Base-by-base conservation (phyloP, 192 early-diverging fungal species). In the Dispira parvispora region DNA sequence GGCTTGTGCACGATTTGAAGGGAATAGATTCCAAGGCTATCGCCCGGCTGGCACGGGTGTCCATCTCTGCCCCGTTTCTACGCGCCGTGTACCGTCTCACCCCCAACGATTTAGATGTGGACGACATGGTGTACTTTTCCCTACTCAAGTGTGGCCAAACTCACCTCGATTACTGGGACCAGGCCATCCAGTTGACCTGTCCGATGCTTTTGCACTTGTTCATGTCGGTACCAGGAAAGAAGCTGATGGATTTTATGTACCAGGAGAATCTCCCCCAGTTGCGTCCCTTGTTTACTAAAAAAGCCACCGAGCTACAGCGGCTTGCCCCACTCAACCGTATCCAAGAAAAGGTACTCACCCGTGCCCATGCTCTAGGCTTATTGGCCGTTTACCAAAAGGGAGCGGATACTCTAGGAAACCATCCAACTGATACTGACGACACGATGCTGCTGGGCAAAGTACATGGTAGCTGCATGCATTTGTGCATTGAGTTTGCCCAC, bases 391-490 rank as follows among this genome's bases (percentile, higher is more conserved):
- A 18, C 42, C 57, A 60, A 43, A 11, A 9, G 10, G 32, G 13
- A 8, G 54, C 1, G 1, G 21, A 16, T 27, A 14, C 16, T 20
- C 32, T 38, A 6, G 32, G 32, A 6, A 38, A 38, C 32, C 32
- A 38, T 6, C 26, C 20, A 3, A 1, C 26, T 3, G 54, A 20
- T 27, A 14, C 25, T 20, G 12, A 28, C 12, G 14, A 43, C 57
- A 43, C 10, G 32, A 2, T n/a, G 11, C 16, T 60, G 14, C 18
- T 38, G 26, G 3, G 38, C 32, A 28, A 21, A 12, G 18, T 60
- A 8, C 57, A 71, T 27, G 71, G 71, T 62, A 73, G 71, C 58
- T 77, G 75, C 69, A 77, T 77, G 67, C 68, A 71, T 54, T 58
- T 77, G 52, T 63, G 71, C 23, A 62, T 73, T 11, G 75, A 77